Conservation (phyloP, 306 rosid species). For the Crotalaria pallida region DNA sequence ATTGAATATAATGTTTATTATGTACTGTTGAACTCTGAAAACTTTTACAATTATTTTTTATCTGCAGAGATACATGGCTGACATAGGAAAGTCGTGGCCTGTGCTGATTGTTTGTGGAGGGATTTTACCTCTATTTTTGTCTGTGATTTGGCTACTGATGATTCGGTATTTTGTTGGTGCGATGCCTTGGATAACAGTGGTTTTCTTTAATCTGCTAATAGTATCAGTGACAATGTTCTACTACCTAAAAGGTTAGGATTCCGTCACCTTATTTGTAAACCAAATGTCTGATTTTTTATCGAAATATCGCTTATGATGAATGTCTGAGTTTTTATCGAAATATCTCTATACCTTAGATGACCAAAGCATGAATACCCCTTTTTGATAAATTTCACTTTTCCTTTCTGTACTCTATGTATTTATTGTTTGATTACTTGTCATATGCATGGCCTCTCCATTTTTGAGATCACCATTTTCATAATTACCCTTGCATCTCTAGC, state of each 20-base stretch:
- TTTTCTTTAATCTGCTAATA: conserved; percentile 63
- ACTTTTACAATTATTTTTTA: not conserved
- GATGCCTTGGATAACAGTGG: conserved; percentile 96
- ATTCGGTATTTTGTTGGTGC: conserved; percentile 87
- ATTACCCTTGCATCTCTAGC: not conserved
- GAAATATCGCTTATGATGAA: not conserved
- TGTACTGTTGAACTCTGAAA: not conserved
- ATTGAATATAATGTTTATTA: not conserved
- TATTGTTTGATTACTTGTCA: not conserved
- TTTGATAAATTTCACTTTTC: not conserved
- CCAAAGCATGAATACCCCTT: not conserved
- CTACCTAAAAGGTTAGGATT: conserved; percentile 81
- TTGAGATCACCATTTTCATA: not conserved
- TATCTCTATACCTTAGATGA: not conserved
- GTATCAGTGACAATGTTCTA: conserved; percentile 77
- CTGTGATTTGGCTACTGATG: conserved; percentile 91
- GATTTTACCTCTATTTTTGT: conserved; percentile 75
- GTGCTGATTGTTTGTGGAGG: conserved; percentile 96
- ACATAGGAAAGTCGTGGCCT: conserved; percentile 92
- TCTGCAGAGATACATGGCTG: conserved; percentile 95
- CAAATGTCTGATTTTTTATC: not conserved
- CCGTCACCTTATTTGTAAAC: not conserved
- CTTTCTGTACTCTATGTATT: not conserved
- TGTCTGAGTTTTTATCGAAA: not conserved
- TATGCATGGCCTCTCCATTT: not conserved